These are phyloP conservation scores for Fusarium floridanum DNA, from an alignment of 2,329 filamentous ascomycete genomes.

Conservation along the genomic window DNA sequence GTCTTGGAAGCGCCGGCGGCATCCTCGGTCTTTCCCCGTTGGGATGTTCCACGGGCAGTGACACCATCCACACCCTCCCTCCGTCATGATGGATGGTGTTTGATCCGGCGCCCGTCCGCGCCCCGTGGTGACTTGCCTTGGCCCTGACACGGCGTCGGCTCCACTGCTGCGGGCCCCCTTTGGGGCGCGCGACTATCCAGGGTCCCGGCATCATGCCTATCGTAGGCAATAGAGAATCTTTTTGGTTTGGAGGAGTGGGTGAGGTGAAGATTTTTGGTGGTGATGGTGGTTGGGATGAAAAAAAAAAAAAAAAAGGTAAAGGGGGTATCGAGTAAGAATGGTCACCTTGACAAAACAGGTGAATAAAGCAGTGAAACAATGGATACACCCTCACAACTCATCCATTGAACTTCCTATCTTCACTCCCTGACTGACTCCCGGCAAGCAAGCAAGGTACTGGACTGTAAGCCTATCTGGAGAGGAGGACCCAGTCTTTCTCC, in stretches of 20 bases:
- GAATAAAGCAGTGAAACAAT: slow-evolving; percentile 11
- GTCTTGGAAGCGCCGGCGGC: slow-evolving; percentile 25
- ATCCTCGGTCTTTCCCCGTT: slow-evolving; percentile 45
- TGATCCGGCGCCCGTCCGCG: slow-evolving; percentile 34
- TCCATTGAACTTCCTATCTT: slow-evolving; percentile 26
- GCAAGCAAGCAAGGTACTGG: neutral
- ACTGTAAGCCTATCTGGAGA: slow-evolving; percentile 38
- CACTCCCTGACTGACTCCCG: slow-evolving; percentile 26
- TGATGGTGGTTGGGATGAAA: neutral
- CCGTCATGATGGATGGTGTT: slow-evolving; percentile 25
- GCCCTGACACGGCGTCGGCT: slow-evolving; percentile 35
- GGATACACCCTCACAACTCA: slow-evolving; percentile 14
- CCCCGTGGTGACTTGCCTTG: slow-evolving; percentile 37
- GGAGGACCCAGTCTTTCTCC: slow-evolving; percentile 41
- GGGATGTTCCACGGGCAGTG: slow-evolving; percentile 35
- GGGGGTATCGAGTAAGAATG: neutral
- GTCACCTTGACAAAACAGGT: neutral
- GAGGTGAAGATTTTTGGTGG: slow-evolving; percentile 16
- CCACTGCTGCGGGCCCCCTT: slow-evolving; percentile 33
- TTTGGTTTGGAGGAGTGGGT: slow-evolving; percentile 4
- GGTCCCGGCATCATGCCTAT: slow-evolving; percentile 21
- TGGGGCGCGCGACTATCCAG: slow-evolving; percentile 14
- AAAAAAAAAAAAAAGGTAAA: neutral
- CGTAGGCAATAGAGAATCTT: neutral
- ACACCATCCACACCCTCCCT: slow-evolving; percentile 36